Evolutionary conservation across 2,329 filamentous ascomycete species (phyloP), one percentile per base, ranked within the genome.

Genomic region (Paracoccidioides brasiliensis): DNA sequence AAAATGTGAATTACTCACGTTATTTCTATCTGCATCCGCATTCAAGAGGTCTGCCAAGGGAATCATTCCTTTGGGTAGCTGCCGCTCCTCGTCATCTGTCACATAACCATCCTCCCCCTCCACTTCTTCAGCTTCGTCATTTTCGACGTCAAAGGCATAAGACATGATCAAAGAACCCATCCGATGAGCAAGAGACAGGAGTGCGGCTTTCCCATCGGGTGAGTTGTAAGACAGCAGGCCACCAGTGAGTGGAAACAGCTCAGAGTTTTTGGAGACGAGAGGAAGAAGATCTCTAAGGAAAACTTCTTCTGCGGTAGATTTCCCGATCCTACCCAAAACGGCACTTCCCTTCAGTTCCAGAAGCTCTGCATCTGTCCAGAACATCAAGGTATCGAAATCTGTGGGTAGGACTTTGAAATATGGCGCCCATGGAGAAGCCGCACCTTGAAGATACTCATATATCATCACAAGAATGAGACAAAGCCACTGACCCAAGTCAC

Each of bases 101-200:
- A 76, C 63, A 52, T 76, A 73, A 3, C 74, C 73, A 41, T 74
- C 73, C 5, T 79, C 74, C 6, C 70, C 70, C 3, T 79, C 78
- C 2, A 82, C 79, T 1, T 82, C 80, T 0, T 80, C 76, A 4
- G 82, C 76, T 28, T 82, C 78, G 0, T 69, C 64, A 40, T 76
- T 76, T 60, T 83, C 81, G 5, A 95, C 79, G 62, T 95, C 90
- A 66, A 95, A 95, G 0, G 89, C 89, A 66, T 95, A 95, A 0
- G 89, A 85, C 89, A 95, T 94, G 61, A 95, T 91, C 14, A 86
- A 82, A 58, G 85, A 90, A 1, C 87, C 90, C 84, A 95, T 90
- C 7, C 82, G 78, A 67, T 95, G 89, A 53, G 86, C 85, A 15
- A 82, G 68, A 14, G 71, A 64, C 3, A 84, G 64, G 10, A 84